Conservation (phyloP, 2,329 filamentous ascomycete genomes). For the Chaetomiaceae sp. region DNA sequence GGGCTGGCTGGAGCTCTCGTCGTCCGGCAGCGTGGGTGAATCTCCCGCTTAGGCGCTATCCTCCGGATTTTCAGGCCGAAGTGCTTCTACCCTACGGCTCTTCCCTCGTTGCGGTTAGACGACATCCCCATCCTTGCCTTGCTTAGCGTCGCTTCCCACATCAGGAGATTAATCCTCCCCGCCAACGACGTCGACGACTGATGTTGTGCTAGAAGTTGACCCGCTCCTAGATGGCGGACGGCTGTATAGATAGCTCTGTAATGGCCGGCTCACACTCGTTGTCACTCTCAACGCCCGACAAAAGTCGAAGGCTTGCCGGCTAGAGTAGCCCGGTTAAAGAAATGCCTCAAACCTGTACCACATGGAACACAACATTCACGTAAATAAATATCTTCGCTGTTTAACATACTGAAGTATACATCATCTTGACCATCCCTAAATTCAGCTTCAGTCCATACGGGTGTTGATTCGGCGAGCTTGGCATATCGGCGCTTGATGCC, state of each 20-base stretch:
- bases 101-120: slow-evolving; percentile 13
- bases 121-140: slow-evolving; percentile 11
- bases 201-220: slow-evolving; percentile 4
- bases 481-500: too few species aligned
- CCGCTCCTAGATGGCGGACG: neutral
- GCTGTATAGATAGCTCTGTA: neutral
- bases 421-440: too few species aligned
- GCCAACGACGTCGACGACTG: slow-evolving; percentile 8
- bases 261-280: neutral
- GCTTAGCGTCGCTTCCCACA: slow-evolving; percentile 8
- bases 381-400: too few species aligned
- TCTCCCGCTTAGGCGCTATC: slow-evolving; percentile 9
- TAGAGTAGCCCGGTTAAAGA: too few species aligned
- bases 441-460: too few species aligned
- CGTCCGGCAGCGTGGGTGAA: neutral
- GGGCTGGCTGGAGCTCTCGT: slow-evolving; percentile 1
- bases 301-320: neutral
- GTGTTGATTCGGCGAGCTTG: too few species aligned
- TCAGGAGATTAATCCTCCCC: slow-evolving; percentile 8
- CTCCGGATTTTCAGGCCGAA: slow-evolving; percentile 9
- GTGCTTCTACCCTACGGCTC: slow-evolving; percentile 14
- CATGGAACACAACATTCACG: too few species aligned
- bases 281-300: neutral
- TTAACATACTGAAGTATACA: too few species aligned
- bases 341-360: too few species aligned